Evolutionary conservation across 2,329 filamentous ascomycete species (phyloP), one percentile per base, ranked within the genome.

Genomic region (Macrophomina phaseolina): DNA sequence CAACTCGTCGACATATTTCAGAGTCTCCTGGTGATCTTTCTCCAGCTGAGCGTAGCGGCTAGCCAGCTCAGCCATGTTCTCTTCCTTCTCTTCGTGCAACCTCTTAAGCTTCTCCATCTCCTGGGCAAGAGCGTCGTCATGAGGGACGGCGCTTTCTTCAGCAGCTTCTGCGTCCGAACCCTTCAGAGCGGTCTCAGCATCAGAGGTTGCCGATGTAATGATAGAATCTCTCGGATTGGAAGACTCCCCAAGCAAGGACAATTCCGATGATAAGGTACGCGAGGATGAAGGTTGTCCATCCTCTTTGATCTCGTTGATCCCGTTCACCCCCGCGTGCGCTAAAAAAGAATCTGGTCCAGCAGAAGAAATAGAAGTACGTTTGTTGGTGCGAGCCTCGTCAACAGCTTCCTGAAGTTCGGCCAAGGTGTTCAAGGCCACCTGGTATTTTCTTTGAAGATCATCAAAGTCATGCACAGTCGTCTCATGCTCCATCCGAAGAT

Each of bases 261-360:
- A 87, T 82, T 98, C 95, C 81, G 93, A 95, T 71, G 93, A 97
- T 72, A 97, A 90, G 75, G 93, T 97, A 79, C 90, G 93, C 82
- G 93, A 94, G 75, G 91, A 94, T 80, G 91, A 92, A 75, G 83
- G 85, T 80, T 88, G 88, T 79, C 83, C 82, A 85, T 82, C 85
- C 82, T 89, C 86, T 81, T 66, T 66, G 64, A 51, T 66, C 64
- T 90, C 69, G 68, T 72, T 93, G 77, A 87, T 82, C 76, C 89
- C 90, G 81, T 87, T 90, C 74, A 89, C 87, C 81, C 88, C 89
- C 73, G 85, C 83, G 75, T 93, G 90, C 69, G 89, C 93, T 87
- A 95, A 90, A 89, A 95, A 95, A 85, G 93, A 94, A 66, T 88
- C 86, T 12, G 91, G 91, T 28, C 91, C 80, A 63, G 80, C 80